Base-by-base conservation (phyloP, 345 rosid genomes). In the Eucalyptus marginata region DNA sequence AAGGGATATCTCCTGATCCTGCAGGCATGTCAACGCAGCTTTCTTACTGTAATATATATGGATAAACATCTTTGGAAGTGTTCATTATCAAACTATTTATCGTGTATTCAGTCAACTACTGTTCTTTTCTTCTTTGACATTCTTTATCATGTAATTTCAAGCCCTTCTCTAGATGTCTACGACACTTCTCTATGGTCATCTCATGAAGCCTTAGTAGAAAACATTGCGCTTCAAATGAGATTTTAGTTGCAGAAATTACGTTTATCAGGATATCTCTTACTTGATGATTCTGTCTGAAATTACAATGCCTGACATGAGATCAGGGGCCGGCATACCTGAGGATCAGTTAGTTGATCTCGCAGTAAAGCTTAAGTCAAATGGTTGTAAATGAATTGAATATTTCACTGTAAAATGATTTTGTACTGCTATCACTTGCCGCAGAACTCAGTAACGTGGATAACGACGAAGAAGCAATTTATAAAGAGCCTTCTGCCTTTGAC, bases 401-500 rank as follows among this genome's bases (percentile, higher is more conserved):
- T 51, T 20, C 46, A 10, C 44, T 52, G 15, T 66, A 87, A 20
- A 76, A 88, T 87, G n/a, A 13, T 76, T 3, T 20, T 50, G 88
- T 36, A 64, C 83, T 33, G 27, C 95, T 90, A 51, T 90, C 90
- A 88, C 86, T 91, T 5, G 92, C 89, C 43, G 92, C 87, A 88
- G 91, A 91, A 36, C 87, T 88, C 44, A 51, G 86, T 17, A 88
- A 88, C 59, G 89, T 47, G 50, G 93, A 87, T 59, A 54, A 92
- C 6, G 94, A 93, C 89, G 89, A 90, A 85, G 27, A 89, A 54
- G 79, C 68, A 40, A 86, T 89, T 87, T 88, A 90, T 88, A 93
- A 91, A 86, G 94, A 95, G 89, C 92, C 93, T 6, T 91, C 95
- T 9, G 49, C 86, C 10, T 95, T 94, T 85, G 91, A 95, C 66